phyloP scores from a whole-genome alignment of 495 filamentous ascomycete genomes.

The Recurvomyces mirabilis region DNA sequence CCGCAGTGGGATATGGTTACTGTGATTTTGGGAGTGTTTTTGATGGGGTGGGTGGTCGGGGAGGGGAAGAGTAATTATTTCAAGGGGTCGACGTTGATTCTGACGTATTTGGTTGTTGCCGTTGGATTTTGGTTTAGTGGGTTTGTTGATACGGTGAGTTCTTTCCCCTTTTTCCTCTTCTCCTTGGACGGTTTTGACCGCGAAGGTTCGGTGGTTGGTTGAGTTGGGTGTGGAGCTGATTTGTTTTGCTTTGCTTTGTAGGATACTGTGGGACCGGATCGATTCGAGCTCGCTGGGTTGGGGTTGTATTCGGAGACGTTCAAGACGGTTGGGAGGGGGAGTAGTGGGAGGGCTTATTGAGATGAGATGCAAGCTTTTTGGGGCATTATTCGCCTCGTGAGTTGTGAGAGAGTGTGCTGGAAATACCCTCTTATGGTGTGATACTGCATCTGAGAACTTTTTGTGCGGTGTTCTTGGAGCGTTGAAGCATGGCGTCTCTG shows the following conservation, averaged over 20 bases:
- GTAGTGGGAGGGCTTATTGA: slow-evolving; percentile 27
- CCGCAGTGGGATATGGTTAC: slow-evolving; percentile 99
- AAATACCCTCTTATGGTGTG: no score
- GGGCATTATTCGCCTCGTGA: no score
- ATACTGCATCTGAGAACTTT: no score
- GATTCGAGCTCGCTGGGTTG: slow-evolving; percentile 59
- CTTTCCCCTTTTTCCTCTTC: neutral
- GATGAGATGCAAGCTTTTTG: no score
- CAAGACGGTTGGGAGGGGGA: slow-evolving; percentile 40
- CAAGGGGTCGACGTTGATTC: slow-evolving; percentile 84
- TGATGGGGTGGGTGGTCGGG: slow-evolving; percentile 94
- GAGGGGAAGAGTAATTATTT: slow-evolving; percentile 95
- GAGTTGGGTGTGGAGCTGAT: no score
- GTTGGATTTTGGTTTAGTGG: slow-evolving; percentile 85
- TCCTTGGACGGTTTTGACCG: neutral
- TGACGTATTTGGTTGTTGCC: slow-evolving; percentile 87
- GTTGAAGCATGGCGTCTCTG: no score
- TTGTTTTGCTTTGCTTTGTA: no score
- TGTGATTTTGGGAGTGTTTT: slow-evolving; percentile 93
- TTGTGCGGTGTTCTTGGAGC: no score
- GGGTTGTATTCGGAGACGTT: slow-evolving; percentile 39
- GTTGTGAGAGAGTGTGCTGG: no score
- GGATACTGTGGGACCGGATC: slow-evolving; percentile 30
- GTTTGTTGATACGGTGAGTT: slow-evolving; percentile 46
- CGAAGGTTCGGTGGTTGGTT: no score